phyloP scores from a whole-genome alignment of 208 protist species.

The Balamuthia mandrillaris region DNA sequence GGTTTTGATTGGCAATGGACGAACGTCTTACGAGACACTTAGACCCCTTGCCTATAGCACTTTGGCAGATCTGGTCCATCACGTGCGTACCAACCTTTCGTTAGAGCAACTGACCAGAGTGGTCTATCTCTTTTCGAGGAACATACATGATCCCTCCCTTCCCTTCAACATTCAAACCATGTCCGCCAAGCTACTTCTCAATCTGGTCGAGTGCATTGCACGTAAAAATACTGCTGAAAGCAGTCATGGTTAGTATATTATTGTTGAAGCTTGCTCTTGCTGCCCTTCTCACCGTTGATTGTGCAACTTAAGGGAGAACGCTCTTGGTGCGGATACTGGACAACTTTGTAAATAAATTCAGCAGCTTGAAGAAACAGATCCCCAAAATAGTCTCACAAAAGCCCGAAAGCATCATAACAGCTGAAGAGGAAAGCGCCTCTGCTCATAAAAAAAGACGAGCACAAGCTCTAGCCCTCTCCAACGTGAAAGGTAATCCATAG shows the following conservation, averaged over 20 bases:
- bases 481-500: no score
- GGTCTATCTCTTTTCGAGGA: conserved; percentile 72
- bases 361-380: conserved; percentile 45
- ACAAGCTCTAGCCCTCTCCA: no score
- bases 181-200: conserved; percentile 75
- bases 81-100: conserved; percentile 61
- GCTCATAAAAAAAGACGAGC: background rate
- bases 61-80: conserved; percentile 71
- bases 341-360: conserved; percentile 74
- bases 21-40: conserved; percentile 66
- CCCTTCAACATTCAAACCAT: conserved; percentile 76
- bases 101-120: conserved; percentile 67
- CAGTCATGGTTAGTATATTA: background rate
- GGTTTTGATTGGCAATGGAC: conserved; percentile 61
- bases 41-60: conserved; percentile 71
- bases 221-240: conserved; percentile 56
- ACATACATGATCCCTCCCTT: conserved; percentile 74
- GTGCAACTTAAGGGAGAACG: conserved; percentile 7
- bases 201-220: conserved; percentile 74
- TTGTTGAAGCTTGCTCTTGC: background rate
- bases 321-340: conserved; percentile 74
- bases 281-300: background rate
- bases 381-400: conserved; percentile 2
- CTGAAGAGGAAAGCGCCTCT: no score
- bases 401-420: no score